These are phyloP conservation scores for Paraphoma chrysanthemicola DNA, from an alignment of 2,329 filamentous ascomycete genomes.

Conservation along the genomic window DNA sequence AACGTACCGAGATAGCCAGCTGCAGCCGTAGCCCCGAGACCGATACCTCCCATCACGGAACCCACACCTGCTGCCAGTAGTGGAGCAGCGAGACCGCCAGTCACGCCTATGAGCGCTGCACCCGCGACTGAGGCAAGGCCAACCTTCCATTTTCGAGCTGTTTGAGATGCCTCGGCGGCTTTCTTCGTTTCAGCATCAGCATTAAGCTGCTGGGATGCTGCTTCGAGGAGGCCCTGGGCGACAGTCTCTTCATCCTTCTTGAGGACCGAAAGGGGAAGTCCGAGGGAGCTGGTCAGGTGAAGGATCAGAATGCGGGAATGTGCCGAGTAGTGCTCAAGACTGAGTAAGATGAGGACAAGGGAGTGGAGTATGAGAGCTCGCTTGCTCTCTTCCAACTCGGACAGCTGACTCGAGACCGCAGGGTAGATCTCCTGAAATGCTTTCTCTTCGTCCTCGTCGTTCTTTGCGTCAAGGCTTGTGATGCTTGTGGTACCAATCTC, in stretches of 20 bases:
- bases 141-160: constrained; percentile 77
- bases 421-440: constrained; percentile 50
- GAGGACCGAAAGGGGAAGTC: constrained; percentile 69
- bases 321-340: constrained; percentile 77
- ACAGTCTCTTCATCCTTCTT: constrained; percentile 77
- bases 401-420: constrained; percentile 57
- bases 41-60: constrained; percentile 76
- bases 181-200: constrained; percentile 79
- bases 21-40: constrained; percentile 75
- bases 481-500: constrained; percentile 35
- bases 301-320: constrained; percentile 76
- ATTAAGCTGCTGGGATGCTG: constrained; percentile 73
- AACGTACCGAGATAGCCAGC: constrained; percentile 81
- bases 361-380: constrained; percentile 74
- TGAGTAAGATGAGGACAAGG: constrained; percentile 74
- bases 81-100: constrained; percentile 78
- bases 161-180: constrained; percentile 70
- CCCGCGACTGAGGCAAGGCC: constrained; percentile 87
- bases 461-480: constrained; percentile 25
- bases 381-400: constrained; percentile 65
- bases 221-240: constrained; percentile 74
- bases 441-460: constrained; percentile 43
- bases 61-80: constrained; percentile 82
- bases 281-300: constrained; percentile 72
- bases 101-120: constrained; percentile 83